Evolutionary conservation across 2,329 filamentous ascomycete species (phyloP), one percentile per base, ranked within the genome.

Genomic region (Lasiodiplodia citricola): DNA sequence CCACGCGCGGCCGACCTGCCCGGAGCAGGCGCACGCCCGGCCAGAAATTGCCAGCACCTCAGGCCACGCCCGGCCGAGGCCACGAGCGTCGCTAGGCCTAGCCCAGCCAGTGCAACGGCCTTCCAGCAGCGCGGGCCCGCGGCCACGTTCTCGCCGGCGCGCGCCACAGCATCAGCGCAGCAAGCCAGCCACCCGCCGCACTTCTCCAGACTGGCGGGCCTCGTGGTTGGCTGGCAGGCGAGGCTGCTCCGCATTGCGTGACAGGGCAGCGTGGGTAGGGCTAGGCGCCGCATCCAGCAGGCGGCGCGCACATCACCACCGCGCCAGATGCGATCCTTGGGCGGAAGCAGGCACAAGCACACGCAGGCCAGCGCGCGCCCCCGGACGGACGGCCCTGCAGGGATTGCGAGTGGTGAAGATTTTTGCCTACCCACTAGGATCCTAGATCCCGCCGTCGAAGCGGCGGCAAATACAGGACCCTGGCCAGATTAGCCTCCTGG

Each of bases 381-480:
- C 58, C 58, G 58, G 58, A 18, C 28, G 18, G 31, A 37, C 50
- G 58, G 41, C 58, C 41, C 58, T 50, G 57, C 57, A 62, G 57
- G 57, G 57, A 62, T 62, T 21, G 57, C 5, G 23, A 28, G n/a
- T 63, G 41, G 44, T 63, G 58, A 63, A 63, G 58, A 63, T 50
- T 63, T 63, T 63, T 63, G 58, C 41, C 58, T 63, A 63, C 58
- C 58, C 58, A 31, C 58, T 63, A 23, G 57, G 21, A 60, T 60
- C 57, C 57, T 47, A 63, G 58, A 63, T 63, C 41, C 58, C 58
- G 58, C 58, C 41, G 58, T 63, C 58, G 41, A 62, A 50, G 58
- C 58, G 58, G 58, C 58, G 58, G 58, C 58, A 63, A 63, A 63
- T 63, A 50, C 23, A 63, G 58, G 41, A 63, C 58, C 58, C 58